These are phyloP conservation scores for Aspergillus versicolor DNA, from an alignment of 2,329 filamentous ascomycete genomes.

Conservation along the genomic window DNA sequence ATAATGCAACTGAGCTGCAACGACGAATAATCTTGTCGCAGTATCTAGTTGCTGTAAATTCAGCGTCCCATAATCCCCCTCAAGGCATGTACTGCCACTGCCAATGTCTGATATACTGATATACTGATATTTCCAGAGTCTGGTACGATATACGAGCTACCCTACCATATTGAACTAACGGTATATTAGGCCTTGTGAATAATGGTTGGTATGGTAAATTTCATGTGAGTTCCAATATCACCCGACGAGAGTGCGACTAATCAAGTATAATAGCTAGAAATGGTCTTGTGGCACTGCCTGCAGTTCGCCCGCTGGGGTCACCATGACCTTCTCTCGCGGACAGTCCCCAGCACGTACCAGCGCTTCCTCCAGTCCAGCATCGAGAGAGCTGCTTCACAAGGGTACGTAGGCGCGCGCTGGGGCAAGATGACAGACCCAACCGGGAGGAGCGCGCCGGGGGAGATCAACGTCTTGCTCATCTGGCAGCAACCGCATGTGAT, in stretches of 20 bases:
- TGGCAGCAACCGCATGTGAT: slow-evolving; percentile 65
- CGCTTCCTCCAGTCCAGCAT: slow-evolving; percentile 45
- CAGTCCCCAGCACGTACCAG: slow-evolving; percentile 34
- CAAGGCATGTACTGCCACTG: slow-evolving; percentile 18
- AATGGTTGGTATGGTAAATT: slow-evolving; percentile 60
- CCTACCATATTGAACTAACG: neutral
- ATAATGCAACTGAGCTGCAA: slow-evolving; percentile 51
- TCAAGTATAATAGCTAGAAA: slow-evolving; percentile 40
- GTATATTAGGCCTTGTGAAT: slow-evolving; percentile 48
- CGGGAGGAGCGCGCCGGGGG: slow-evolving; percentile 56
- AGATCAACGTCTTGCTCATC: slow-evolving; percentile 61
- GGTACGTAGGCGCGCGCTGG: slow-evolving; percentile 47
- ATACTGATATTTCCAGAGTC: neutral
- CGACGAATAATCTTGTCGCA: slow-evolving; percentile 55
- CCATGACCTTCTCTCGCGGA: neutral
- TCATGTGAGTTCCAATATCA: slow-evolving; percentile 28
- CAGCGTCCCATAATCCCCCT: slow-evolving; percentile 16
- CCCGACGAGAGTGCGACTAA: too few species aligned
- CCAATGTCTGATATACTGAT: too few species aligned
- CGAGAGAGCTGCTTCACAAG: slow-evolving; percentile 36
- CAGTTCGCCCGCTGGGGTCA: slow-evolving; percentile 41
- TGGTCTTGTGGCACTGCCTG: slow-evolving; percentile 55
- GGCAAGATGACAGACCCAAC: slow-evolving; percentile 60
- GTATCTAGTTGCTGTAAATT: slow-evolving; percentile 55
- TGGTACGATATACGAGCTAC: neutral